Conservation (phyloP, 1,284 basidiomycete genomes). For the Ceratobasidium sp. region DNA sequence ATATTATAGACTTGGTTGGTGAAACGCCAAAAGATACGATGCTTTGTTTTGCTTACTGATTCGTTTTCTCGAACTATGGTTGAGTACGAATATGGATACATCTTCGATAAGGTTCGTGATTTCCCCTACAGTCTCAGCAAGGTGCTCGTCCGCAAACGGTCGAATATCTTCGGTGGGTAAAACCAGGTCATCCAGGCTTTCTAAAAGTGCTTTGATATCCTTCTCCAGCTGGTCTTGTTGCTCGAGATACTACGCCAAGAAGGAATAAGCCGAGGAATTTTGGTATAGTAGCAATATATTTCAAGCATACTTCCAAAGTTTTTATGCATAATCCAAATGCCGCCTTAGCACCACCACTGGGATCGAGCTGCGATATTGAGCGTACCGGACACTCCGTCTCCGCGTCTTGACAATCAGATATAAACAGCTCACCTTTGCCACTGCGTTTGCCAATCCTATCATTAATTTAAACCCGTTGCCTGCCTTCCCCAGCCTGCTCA, state of each 20-base stretch:
- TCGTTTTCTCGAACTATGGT: no score
- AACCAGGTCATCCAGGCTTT: neutral
- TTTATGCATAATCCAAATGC: neutral
- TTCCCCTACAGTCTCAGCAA: neutral
- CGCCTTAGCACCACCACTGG: conserved; percentile 32
- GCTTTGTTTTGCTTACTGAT: no score
- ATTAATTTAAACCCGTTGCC: neutral
- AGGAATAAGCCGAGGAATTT: no score
- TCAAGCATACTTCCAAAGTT: conserved; percentile 36
- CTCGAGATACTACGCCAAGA: neutral
- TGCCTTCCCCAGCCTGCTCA: neutral
- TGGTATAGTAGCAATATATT: no score
- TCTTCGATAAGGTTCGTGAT: neutral
- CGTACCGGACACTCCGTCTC: no score
- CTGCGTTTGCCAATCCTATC: neutral
- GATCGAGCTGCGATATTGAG: conserved; percentile 25
- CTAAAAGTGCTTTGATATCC: neutral
- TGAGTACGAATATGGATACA: neutral
- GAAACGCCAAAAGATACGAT: no score
- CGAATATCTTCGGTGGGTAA: neutral
- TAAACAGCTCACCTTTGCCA: neutral
- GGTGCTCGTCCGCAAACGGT: neutral
- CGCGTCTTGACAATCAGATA: neutral
- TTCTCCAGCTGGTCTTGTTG: neutral
- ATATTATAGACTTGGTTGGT: no score